A percentile compares a stretch with the other conserved stretches of the same genome.
phyloP scores from a whole-genome alignment of 768 basidiomycete species.

The Scleroderma citrinum region DNA sequence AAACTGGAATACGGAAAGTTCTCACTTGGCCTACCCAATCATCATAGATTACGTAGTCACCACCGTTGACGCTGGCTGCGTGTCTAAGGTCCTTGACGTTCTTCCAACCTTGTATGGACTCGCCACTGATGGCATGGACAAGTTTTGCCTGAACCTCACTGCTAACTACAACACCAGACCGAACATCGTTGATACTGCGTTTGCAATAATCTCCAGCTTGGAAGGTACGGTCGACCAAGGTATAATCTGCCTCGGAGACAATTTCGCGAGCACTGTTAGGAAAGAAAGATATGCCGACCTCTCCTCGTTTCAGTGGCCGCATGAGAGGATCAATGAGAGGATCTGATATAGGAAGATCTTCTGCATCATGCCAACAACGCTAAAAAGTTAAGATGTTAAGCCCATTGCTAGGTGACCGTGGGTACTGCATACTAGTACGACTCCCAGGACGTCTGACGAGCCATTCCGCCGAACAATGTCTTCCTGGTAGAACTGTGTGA shows the following conservation, averaged over 20 bases:
- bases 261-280: slow-evolving; percentile 56
- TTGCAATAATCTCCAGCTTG: slow-evolving; percentile 81
- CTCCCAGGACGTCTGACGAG: slow-evolving; percentile 41
- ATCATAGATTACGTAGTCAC: slow-evolving; percentile 76
- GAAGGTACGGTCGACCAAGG: slow-evolving; percentile 70
- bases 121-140: slow-evolving; percentile 67
- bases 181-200: slow-evolving; percentile 64
- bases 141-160: slow-evolving; percentile 60
- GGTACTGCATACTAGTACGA: slow-evolving; percentile 53
- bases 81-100: slow-evolving; percentile 50
- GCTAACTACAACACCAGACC: slow-evolving; percentile 68
- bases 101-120: slow-evolving; percentile 58
- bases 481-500: slow-evolving; percentile 54
- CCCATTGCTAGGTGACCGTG: slow-evolving; percentile 4
- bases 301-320: slow-evolving; percentile 68
- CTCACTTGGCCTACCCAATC: slow-evolving; percentile 89
- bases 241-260: slow-evolving; percentile 59
- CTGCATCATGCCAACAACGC: slow-evolving; percentile 88
- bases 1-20: slow-evolving; percentile 5
- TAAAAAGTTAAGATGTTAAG: slow-evolving; percentile 24
- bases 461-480: slow-evolving; percentile 53
- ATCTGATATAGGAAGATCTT: slow-evolving; percentile 50
- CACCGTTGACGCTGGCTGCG: slow-evolving; percentile 58
- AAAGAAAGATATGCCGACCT: slow-evolving; percentile 76
- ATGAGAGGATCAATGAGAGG: slow-evolving; percentile 60